A percentile compares a stretch with the other conserved stretches of the same genome.
These are phyloP conservation scores for Diutina ranongensis DNA, from an alignment of 1,139 yeast genomes.

Conservation along the genomic window DNA sequence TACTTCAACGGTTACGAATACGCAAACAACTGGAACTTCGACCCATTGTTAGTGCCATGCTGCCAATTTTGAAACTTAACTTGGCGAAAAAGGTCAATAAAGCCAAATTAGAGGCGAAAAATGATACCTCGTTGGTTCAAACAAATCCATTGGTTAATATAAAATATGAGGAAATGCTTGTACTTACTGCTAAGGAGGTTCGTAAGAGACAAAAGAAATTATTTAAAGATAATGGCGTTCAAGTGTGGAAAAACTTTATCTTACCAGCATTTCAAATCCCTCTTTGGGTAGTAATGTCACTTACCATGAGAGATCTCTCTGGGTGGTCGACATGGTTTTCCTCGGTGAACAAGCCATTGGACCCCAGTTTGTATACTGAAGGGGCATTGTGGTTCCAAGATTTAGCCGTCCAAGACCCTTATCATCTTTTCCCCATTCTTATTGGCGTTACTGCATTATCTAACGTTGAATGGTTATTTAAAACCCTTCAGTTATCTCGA, in stretches of 20 bases:
- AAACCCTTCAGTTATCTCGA: conserved; percentile 42
- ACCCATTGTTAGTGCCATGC: conserved; percentile 62
- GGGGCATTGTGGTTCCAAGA: conserved; percentile 52
- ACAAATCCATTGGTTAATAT: conserved; percentile 30
- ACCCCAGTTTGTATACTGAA: conserved; percentile 40
- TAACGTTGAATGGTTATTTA: conserved; percentile 67
- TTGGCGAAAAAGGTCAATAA: conserved; percentile 46
- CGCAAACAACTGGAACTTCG: conserved; percentile 60
- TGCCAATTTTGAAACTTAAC: conserved; percentile 63
- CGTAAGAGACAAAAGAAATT: conserved; percentile 60
- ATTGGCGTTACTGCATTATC: conserved; percentile 61
- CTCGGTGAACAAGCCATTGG: conserved; percentile 37
- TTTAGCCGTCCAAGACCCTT: conserved; percentile 50
- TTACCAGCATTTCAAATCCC: conserved; percentile 80
- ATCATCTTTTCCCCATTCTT: conserved; percentile 53
- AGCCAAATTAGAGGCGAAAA: conserved; percentile 18
- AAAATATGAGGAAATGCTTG: conserved; percentile 65
- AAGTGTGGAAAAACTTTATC: conserved; percentile 66
- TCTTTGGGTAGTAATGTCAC: conserved; percentile 71
- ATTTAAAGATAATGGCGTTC: conserved; percentile 56
- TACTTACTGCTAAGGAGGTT: conserved; percentile 67
- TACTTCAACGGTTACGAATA: conserved; percentile 55
- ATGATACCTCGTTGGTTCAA: conserved; percentile 10
- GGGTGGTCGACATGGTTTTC: conserved; percentile 56
- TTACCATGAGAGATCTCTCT: conserved; percentile 63